These are phyloP conservation scores for Dryas drummondii DNA, from an alignment of 306 rosid species.

Conservation along the genomic window DNA sequence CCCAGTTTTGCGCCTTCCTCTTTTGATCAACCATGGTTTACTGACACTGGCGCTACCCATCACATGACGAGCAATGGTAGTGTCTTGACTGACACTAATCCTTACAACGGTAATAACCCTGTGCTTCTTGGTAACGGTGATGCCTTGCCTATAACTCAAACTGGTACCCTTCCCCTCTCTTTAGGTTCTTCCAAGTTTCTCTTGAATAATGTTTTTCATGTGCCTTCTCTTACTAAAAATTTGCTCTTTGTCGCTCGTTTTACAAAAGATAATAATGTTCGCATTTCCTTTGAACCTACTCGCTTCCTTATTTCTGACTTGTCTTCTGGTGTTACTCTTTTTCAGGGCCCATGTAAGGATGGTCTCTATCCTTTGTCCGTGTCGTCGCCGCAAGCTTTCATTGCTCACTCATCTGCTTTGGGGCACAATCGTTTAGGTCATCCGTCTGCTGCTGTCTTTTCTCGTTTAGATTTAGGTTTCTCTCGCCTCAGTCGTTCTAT, in stretches of 20 bases:
- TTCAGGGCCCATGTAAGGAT: not conserved
- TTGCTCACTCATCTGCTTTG: accelerated
- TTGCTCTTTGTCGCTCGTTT: not conserved
- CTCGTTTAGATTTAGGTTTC: not conserved
- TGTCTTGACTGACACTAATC: accelerated
- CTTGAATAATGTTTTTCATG: not conserved
- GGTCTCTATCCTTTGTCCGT: not conserved
- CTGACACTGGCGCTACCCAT: not conserved
- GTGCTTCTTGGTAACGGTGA: not conserved
- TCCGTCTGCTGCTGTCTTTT: accelerated
- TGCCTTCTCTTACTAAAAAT: not conserved
- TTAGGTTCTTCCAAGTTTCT: accelerated
- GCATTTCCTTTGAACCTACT: not conserved
- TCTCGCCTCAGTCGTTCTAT: not conserved
- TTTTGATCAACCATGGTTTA: not conserved
- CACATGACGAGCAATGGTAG: not conserved
- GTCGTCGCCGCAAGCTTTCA: not conserved
- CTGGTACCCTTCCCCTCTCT: not conserved
- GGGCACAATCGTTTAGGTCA: not conserved
- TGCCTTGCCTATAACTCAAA: not conserved
- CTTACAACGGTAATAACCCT: not conserved
- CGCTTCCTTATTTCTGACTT: not conserved
- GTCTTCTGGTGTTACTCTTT: not conserved
- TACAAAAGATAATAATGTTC: not conserved
- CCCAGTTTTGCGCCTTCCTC: too few species aligned